Evolutionary conservation across 768 basidiomycete genomes (phyloP).

Genomic region (Amyloporia xantha): DNA sequence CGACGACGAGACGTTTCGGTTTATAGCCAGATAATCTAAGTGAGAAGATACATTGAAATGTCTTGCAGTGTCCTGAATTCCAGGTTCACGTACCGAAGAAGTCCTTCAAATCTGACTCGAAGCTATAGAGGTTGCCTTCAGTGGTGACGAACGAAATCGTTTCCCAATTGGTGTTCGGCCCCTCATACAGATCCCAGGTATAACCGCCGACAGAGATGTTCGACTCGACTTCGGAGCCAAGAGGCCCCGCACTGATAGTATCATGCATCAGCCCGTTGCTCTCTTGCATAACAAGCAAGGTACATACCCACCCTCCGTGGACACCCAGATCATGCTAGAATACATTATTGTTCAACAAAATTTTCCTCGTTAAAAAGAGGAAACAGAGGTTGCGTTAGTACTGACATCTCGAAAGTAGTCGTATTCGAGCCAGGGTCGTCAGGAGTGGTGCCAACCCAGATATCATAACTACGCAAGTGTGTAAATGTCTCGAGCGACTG

Average conservation of each 20-base stretch:
- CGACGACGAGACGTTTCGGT: slow-evolving; percentile 39
- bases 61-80: neutral
- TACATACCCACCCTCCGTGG: slow-evolving; percentile 42
- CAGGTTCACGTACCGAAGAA: slow-evolving; percentile 43
- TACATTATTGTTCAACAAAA: no score
- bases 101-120: slow-evolving; percentile 44
- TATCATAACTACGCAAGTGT: slow-evolving; percentile 38
- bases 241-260: slow-evolving; percentile 41
- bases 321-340: slow-evolving; percentile 53
- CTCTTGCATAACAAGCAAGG: neutral
- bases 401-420: slow-evolving; percentile 49
- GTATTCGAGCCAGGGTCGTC: slow-evolving; percentile 39
- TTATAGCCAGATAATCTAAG: slow-evolving; percentile 38
- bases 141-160: slow-evolving; percentile 49
- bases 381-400: no score
- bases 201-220: slow-evolving; percentile 38
- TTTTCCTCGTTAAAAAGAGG: no score
- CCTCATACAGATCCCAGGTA: slow-evolving; percentile 51
- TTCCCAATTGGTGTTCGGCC: slow-evolving; percentile 48
- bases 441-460: slow-evolving; percentile 42
- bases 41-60: neutral
- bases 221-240: slow-evolving; percentile 41
- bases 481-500: no score
- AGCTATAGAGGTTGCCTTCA: slow-evolving; percentile 40
- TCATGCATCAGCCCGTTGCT: neutral